Base-by-base conservation (phyloP, 257 asterid species). In the Oldenlandia corymbosa region DNA sequence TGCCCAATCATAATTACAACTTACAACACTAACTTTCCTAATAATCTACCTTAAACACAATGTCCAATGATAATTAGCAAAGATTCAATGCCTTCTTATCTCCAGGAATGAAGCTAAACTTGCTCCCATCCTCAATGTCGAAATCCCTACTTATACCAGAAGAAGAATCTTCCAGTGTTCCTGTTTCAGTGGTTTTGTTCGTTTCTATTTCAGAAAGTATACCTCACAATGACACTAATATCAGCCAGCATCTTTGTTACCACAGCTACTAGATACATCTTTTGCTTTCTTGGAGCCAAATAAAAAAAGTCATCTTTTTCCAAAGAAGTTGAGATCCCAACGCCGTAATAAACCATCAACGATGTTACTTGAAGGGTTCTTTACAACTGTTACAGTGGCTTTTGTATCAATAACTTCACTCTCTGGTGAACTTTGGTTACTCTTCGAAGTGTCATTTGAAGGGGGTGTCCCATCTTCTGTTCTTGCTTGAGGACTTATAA, bases 281-380 rank as follows among this genome's bases (percentile, higher is more conserved):
- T 11, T 17, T n/a, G 50, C 60, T 9, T 61, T 23, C 0, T 34
- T 45, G 39, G 39, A 34, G n/a, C 64, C 36, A 48, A 24, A 34
- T 24, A 27, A 28, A 62, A 30, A 65, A 21, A 67, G 65, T 88
- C 73, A 88, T 80, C 77, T 83, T 79, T 73, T 80, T 60, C 85
- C 62, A 79, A 91, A 88, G 80, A 83, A 89, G 71, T 76, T 85
- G 66, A 82, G 75, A 78, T 91, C 98, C 96, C 96, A 88, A 31
- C 98, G 90, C 23, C 96, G 95, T 48, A 82, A 63, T 56, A 88
- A 68, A 66, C 98, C 94, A 46, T 88, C 98, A 75, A 84, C 74
- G 69, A 83, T 75, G 66, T 81, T 86, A 52, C 67, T 68, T 10
- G 92, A 50, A 3, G 88, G 90, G 72, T 64, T 81, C 72, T 78